Evolutionary conservation across 2,329 filamentous ascomycete genomes (phyloP).

Genomic region (Aspergillus ochraceus): DNA sequence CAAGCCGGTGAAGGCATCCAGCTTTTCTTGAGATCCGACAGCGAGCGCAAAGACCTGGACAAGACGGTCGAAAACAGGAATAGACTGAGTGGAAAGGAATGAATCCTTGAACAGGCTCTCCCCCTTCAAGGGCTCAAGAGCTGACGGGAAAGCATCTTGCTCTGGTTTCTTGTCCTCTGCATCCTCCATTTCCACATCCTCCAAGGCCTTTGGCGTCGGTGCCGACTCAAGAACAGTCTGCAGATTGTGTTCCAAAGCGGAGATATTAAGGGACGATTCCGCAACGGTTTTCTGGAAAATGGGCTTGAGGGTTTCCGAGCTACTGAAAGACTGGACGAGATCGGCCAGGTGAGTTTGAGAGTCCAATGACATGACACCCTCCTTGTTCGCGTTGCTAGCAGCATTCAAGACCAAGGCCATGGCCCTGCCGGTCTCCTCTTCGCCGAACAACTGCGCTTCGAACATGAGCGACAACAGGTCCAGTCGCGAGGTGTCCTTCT

Average conservation of each 20-base stretch:
- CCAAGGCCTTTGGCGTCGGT: constrained; percentile 49
- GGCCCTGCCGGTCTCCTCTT: constrained; percentile 30
- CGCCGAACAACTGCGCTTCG: constrained; percentile 31
- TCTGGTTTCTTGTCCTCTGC: constrained; percentile 24
- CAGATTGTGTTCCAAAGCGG: constrained; percentile 72
- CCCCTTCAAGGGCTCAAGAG: constrained; percentile 34
- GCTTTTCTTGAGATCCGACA: constrained; percentile 27
- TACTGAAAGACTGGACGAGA: constrained; percentile 65
- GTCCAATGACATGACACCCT: constrained; percentile 37
- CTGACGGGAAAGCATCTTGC: constrained; percentile 32
- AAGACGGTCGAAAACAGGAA: constrained; percentile 40
- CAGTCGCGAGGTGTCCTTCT: constrained; percentile 44
- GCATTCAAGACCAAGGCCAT: constrained; percentile 36
- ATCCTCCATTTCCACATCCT: constrained; percentile 55
- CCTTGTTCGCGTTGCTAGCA: constrained; percentile 49
- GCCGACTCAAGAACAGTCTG: constrained; percentile 67
- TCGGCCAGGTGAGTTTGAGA: constrained; percentile 66
- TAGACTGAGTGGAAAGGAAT: constrained; percentile 36
- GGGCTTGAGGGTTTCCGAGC: constrained; percentile 59
- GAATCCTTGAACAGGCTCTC: constrained; percentile 32
- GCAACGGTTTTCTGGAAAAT: constrained; percentile 68
- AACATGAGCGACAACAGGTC: constrained; percentile 44
- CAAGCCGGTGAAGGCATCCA: constrained; percentile 39
- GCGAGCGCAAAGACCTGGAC: constrained; percentile 39
- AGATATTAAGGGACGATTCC: constrained; percentile 69